A percentile compares a stretch with the other conserved stretches of the same genome.
Evolutionary conservation across 1,284 basidiomycete species (phyloP).

Genomic region (Trichosporon sp.): DNA sequence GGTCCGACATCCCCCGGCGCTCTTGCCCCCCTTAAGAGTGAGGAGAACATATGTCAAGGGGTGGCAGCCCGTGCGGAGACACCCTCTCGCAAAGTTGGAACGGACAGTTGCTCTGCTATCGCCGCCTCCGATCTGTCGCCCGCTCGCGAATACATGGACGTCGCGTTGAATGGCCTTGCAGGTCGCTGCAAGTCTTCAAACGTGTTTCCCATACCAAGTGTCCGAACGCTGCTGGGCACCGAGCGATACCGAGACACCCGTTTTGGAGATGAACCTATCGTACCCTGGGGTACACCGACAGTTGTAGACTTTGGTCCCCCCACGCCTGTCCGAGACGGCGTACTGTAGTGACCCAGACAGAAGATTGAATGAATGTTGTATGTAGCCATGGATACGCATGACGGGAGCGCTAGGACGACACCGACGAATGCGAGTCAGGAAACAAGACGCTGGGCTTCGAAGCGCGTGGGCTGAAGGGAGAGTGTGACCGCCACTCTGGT

Average conservation of each 20-base stretch:
- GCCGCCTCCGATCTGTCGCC: constrained; percentile 13
- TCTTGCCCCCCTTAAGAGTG: no score
- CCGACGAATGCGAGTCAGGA: no score
- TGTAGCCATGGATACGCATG: neutral
- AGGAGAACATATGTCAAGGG: neutral
- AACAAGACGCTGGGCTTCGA: no score
- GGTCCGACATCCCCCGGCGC: no score
- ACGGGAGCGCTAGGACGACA: no score
- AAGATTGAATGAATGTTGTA: neutral
- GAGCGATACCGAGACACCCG: constrained; percentile 44
- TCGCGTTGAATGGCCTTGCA: constrained; percentile 29
- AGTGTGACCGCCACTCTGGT: no score
- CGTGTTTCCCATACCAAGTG: constrained; percentile 31
- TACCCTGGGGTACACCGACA: constrained; percentile 32
- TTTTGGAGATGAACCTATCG: constrained; percentile 42
- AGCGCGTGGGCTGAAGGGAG: no score
- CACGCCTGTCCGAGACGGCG: neutral
- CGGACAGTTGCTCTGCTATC: neutral
- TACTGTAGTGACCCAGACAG: neutral
- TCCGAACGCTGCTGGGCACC: constrained; percentile 43
- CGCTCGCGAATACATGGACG: constrained; percentile 38
- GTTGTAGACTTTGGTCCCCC: constrained; percentile 20
- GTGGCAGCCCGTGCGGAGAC: neutral
- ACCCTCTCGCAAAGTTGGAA: no score
- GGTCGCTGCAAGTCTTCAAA: constrained; percentile 16